Evolutionary conservation across 2,329 filamentous ascomycete genomes (phyloP).

Genomic region (Aspergillus phoenicis): DNA sequence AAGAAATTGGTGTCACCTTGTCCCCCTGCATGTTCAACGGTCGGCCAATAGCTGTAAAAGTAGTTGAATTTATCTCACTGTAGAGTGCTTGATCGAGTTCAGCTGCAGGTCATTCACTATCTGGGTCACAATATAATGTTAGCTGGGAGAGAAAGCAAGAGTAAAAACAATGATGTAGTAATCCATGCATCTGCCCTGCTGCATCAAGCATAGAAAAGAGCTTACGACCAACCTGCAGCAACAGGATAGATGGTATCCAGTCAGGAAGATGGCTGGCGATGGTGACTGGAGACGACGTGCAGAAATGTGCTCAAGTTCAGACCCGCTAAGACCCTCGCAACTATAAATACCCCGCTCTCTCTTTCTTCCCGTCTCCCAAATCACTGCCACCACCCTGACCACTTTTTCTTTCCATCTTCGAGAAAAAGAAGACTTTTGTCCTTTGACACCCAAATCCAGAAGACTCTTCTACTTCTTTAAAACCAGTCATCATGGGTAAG

Average conservation of each 20-base stretch:
- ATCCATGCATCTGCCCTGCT: background rate
- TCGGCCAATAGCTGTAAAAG: background rate
- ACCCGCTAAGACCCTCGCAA: background rate
- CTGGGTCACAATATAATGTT: background rate
- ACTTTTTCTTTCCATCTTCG: background rate
- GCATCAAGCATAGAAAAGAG: background rate
- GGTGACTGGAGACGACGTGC: constrained; percentile 14
- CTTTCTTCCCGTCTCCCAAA: background rate
- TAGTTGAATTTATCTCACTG: background rate
- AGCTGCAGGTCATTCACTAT: background rate
- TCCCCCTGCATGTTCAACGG: background rate
- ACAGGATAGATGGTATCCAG: background rate
- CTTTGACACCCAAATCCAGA: background rate
- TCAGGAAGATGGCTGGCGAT: background rate
- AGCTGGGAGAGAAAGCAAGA: background rate
- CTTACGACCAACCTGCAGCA: background rate
- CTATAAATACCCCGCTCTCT: constrained; percentile 25
- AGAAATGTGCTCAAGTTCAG: constrained; percentile 30
- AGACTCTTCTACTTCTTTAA: background rate
- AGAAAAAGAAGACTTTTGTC: background rate
- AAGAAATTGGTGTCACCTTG: constrained; percentile 26
- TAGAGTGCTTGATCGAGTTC: background rate
- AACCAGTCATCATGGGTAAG: constrained; percentile 20
- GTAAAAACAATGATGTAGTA: background rate
- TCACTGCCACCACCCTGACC: background rate